phyloP scores from a whole-genome alignment of 805 yeast species.

The Hanseniaspora taiwanica region DNA sequence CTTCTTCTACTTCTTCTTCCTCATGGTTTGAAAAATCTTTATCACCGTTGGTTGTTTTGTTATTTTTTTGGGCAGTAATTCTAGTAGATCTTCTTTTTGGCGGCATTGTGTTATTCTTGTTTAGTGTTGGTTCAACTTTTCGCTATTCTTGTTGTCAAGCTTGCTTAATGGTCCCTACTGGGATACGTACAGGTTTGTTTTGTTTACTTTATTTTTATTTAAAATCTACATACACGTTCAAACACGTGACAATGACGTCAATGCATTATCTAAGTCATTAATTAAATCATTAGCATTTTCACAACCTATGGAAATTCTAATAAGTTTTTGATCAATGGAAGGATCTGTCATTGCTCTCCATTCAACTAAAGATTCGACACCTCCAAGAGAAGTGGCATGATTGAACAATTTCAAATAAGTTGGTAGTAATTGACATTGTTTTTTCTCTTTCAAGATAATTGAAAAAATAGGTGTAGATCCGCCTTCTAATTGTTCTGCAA shows the following conservation, averaged over 20 bases:
- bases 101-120: too few species aligned
- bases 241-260: slow-evolving; percentile 18
- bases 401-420: slow-evolving; percentile 54
- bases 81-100: too few species aligned
- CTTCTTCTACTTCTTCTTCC: too few species aligned
- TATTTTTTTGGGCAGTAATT: too few species aligned
- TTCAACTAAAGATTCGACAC: slow-evolving; percentile 81
- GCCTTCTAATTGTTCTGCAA: slow-evolving; percentile 50
- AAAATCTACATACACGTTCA: too few species aligned
- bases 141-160: too few species aligned
- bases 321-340: slow-evolving; percentile 37
- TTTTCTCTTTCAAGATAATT: slow-evolving; percentile 36
- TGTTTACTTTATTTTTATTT: too few species aligned
- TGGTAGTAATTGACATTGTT: slow-evolving; percentile 52
- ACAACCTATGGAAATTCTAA: slow-evolving; percentile 71
- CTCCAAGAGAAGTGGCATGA: slow-evolving; percentile 90
- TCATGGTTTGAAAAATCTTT: too few species aligned
- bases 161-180: too few species aligned
- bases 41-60: too few species aligned
- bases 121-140: too few species aligned
- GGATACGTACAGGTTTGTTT: too few species aligned
- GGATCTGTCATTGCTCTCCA: slow-evolving; percentile 75
- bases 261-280: slow-evolving; percentile 52
- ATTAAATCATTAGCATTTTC: slow-evolving; percentile 71
- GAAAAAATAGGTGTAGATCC: slow-evolving; percentile 70